Conservation (phyloP, 1,284 basidiomycete species). For the Ceratobasidium sp. region DNA sequence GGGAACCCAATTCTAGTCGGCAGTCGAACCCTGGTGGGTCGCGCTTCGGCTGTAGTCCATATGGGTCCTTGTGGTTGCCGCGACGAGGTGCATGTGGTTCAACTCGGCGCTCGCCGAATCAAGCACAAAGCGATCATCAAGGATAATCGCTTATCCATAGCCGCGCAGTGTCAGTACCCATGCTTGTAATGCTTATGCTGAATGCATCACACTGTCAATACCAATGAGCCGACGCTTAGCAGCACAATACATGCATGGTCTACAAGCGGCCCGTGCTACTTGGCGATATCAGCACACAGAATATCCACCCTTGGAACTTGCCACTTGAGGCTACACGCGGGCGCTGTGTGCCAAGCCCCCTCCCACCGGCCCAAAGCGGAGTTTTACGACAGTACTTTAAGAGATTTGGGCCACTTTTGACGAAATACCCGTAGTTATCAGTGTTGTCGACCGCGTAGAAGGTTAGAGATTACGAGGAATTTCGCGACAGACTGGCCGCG, state of each 20-base stretch:
- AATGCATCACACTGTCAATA: too few species aligned
- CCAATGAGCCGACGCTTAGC: background rate
- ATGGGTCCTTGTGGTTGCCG: background rate
- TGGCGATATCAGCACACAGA: background rate
- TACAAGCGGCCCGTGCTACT: background rate
- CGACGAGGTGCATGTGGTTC: background rate
- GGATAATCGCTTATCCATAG: background rate
- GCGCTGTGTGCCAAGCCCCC: background rate
- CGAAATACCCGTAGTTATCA: slow-evolving; percentile 35
- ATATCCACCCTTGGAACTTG: background rate
- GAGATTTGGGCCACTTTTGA: slow-evolving; percentile 25
- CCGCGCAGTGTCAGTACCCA: background rate
- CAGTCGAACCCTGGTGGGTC: background rate
- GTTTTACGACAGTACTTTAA: background rate
- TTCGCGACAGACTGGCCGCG: slow-evolving; percentile 36
- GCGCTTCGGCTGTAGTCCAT: background rate
- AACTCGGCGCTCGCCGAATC: background rate
- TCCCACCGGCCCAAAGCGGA: background rate
- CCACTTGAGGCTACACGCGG: background rate
- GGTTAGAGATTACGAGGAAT: slow-evolving; percentile 24
- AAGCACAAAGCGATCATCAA: background rate
- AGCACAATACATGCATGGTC: background rate
- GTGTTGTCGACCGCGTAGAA: slow-evolving; percentile 17
- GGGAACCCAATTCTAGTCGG: background rate
- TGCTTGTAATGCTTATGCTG: too few species aligned